Percentiles rank a stretch among this genome's conserved stretches.
phyloP scores from a whole-genome alignment of 306 rosid species.

The Dryas drummondii region DNA sequence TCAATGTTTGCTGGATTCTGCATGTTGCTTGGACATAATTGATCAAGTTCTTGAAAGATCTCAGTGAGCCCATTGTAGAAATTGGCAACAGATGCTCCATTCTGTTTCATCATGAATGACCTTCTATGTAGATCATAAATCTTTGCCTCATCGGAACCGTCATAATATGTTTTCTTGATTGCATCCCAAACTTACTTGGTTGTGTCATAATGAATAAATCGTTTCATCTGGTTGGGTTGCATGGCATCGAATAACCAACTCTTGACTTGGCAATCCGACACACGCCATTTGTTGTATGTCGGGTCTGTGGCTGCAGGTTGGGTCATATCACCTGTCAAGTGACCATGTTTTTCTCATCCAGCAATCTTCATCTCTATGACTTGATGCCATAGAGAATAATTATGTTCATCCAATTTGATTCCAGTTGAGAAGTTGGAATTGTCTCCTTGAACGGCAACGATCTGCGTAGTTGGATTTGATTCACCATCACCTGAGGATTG shows the following conservation, averaged over 20 bases:
- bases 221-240: not conserved
- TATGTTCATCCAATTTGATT: not conserved
- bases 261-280: not conserved
- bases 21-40: not conserved
- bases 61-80: not conserved
- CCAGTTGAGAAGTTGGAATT: not conserved
- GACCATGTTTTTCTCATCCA: not conserved
- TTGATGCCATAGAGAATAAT: conserved; percentile 6
- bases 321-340: not conserved
- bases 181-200: not conserved
- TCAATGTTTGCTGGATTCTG: not conserved
- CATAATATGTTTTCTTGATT: not conserved
- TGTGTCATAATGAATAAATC: not conserved
- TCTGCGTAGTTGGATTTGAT: not conserved
- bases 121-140: not conserved
- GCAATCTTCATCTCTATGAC: not conserved
- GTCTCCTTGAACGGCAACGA: not conserved
- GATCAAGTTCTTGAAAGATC: not conserved
- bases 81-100: not conserved
- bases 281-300: not conserved
- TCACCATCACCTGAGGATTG: not conserved
- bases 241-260: not conserved
- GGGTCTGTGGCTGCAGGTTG: not conserved
- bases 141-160: not conserved
- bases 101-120: not conserved